A percentile compares a stretch with the other conserved stretches of the same genome.
Evolutionary conservation across 2,329 filamentous ascomycete genomes (phyloP).

Genomic region (Clonostachys rosea): DNA sequence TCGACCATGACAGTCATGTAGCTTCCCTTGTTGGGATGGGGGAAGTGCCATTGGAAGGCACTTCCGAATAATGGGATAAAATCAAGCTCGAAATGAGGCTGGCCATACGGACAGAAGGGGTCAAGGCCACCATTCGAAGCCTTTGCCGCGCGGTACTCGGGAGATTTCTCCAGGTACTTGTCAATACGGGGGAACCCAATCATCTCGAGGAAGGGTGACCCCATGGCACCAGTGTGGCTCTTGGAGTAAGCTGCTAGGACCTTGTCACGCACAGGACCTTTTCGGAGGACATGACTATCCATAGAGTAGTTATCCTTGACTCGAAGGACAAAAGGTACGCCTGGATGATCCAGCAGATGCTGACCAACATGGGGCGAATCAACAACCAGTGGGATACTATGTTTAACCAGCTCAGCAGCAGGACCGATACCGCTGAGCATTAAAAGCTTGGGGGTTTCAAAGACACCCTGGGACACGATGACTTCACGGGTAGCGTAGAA

Average conservation of each 20-base stretch:
- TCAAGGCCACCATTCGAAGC: conserved; percentile 37
- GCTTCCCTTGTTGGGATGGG: conserved; percentile 31
- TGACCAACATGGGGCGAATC: conserved; percentile 59
- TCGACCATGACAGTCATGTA: conserved; percentile 53
- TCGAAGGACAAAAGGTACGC: conserved; percentile 43
- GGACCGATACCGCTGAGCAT: conserved; percentile 63
- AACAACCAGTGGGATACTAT: conserved; percentile 47
- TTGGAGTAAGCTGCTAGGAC: conserved; percentile 27
- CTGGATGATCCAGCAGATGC: conserved; percentile 60
- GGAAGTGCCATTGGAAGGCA: conserved; percentile 43
- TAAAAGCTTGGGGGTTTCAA: conserved; percentile 61
- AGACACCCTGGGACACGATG: conserved; percentile 46
- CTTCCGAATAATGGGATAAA: conserved; percentile 53
- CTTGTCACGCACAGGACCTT: conserved; percentile 20
- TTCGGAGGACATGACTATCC: conserved; percentile 32
- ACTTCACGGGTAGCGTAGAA: conserved; percentile 45
- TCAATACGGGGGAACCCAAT: conserved; percentile 55
- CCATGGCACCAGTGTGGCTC: conserved; percentile 29
- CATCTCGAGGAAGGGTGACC: conserved; percentile 39
- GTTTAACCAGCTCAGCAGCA: conserved; percentile 39
- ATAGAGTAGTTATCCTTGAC: conserved; percentile 32
- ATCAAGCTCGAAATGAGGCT: conserved; percentile 59
- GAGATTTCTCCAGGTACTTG: conserved; percentile 39
- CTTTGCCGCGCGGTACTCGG: conserved; percentile 37
- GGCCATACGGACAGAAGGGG: conserved; percentile 49